These are phyloP conservation scores for Sarocladiaceae sp. DNA, from an alignment of 2,329 filamentous ascomycete genomes.

Conservation along the genomic window DNA sequence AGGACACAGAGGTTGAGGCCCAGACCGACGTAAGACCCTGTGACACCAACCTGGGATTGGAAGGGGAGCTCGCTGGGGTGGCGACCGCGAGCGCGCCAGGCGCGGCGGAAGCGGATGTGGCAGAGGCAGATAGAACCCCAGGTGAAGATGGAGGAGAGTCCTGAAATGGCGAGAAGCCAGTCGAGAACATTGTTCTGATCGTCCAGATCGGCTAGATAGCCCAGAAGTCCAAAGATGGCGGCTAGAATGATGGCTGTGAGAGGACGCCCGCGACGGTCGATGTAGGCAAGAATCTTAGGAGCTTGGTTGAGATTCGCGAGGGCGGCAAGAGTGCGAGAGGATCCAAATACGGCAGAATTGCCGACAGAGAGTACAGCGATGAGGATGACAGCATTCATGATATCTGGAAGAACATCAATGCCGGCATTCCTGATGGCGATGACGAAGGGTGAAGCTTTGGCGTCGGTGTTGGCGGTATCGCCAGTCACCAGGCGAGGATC, in stretches of 20 bases:
- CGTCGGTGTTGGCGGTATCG: conserved; percentile 49
- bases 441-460: conserved; percentile 83
- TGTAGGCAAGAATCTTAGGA: conserved; percentile 71
- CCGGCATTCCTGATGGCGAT: conserved; percentile 85
- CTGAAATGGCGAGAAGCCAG: conserved; percentile 76
- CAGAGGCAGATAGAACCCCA: conserved; percentile 84
- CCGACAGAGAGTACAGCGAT: conserved; percentile 87
- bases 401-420: conserved; percentile 73
- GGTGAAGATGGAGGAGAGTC: conserved; percentile 70
- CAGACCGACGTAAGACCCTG: conserved; percentile 78
- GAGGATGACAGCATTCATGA: conserved; percentile 95
- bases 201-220: conserved; percentile 67
- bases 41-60: conserved; percentile 70
- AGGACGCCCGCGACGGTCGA: conserved; percentile 78
- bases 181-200: conserved; percentile 62
- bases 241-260: conserved; percentile 68
- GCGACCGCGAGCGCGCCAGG: conserved; percentile 69
- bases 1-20: conserved; percentile 72
- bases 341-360: conserved; percentile 88
- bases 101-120: conserved; percentile 84
- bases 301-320: conserved; percentile 85
- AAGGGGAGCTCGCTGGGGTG: conserved; percentile 77
- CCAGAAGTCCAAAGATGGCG: conserved; percentile 65
- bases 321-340: conserved; percentile 83
- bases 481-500: conserved; percentile 58